Evolutionary conservation across 352 stramenopile species (phyloP).

Genomic region (Thraustochytrium striatum): DNA sequence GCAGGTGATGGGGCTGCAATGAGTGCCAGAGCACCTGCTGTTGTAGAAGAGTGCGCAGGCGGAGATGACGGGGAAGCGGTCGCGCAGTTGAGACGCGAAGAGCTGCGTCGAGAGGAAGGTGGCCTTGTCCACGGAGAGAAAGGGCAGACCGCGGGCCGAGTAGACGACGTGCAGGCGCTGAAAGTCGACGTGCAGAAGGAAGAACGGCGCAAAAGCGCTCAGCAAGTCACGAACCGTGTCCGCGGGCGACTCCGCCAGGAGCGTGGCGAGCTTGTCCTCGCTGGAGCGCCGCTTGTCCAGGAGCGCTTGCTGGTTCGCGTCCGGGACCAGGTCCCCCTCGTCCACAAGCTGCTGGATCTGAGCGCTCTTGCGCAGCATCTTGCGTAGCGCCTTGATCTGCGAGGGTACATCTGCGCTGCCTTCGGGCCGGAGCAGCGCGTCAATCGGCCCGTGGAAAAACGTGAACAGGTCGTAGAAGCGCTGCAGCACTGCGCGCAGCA

Average conservation of each 20-base stretch:
- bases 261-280: slow-evolving; percentile 17
- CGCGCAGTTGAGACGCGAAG: not conserved
- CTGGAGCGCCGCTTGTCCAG: not conserved
- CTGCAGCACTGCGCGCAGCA: slow-evolving; percentile 3
- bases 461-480: slow-evolving; percentile 17
- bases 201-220: not conserved
- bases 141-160: slow-evolving; percentile 12
- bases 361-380: slow-evolving; percentile 21
- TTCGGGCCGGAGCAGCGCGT: not conserved
- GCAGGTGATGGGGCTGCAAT: not conserved
- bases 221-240: not conserved
- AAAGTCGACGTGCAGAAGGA: slow-evolving; percentile 33
- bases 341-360: slow-evolving; percentile 42
- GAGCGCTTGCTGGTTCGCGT: slow-evolving; percentile 3
- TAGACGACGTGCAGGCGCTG: slow-evolving; percentile 22
- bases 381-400: slow-evolving; percentile 23
- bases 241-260: slow-evolving; percentile 14
- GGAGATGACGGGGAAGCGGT: not conserved
- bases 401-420: not conserved
- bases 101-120: slow-evolving; percentile 21
- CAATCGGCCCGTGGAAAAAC: slow-evolving; percentile 19
- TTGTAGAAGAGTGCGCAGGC: not conserved
- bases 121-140: slow-evolving; percentile 7
- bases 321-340: slow-evolving; percentile 33
- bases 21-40: slow-evolving; percentile 29